Evolutionary conservation across 352 stramenopile species (phyloP), one percentile per base, ranked within the genome.

Genomic region (Pythium monospermum): DNA sequence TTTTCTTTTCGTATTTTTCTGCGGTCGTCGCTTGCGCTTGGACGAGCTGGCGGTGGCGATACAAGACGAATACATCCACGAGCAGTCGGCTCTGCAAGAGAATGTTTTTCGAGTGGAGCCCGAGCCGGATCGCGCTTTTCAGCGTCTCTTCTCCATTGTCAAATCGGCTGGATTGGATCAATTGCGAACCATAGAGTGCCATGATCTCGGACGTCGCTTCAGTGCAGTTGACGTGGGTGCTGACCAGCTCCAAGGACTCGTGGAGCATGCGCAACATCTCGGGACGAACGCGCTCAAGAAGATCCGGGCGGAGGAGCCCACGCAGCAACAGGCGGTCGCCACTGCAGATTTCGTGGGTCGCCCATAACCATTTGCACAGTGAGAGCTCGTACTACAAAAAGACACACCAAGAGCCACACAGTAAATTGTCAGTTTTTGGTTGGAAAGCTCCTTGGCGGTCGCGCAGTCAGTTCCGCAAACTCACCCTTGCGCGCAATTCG

Each of bases 301-400:
- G n/a, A 31, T 35, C 47, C 40, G 44, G 61, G 44, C 18, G 61
- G 2, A 36, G 55, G 12, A 47, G 16, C 1, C 25, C 44, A 25
- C 18, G 7, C 25, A 18, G 27, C 19, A 16, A 7, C 18, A 10
- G 13, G 5, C 4, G 10, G 15, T 23, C 19, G 18, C 18, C 22
- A 16, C 65, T 19, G 7, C 26, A 56, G n/a, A 79, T 18, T 16
- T 68, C 63, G 46, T 77, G 57, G 4, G 76, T 83, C 13, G 68
- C 82, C 82, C 82, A 92, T 37, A 90, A 53, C 76, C 74, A 92
- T 64, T 86, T 92, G 31, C 62, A 76, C 11, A 90, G 47, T 1
- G 66, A 67, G 4, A 90, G 54, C 28, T 92, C 66, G 44, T 86
- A 90, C 82, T 92, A 51, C 22, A 27, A 21, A 2, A 31, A 2